Base-by-base conservation (phyloP, 345 rosid species). In the Hibiscus trionum region DNA sequence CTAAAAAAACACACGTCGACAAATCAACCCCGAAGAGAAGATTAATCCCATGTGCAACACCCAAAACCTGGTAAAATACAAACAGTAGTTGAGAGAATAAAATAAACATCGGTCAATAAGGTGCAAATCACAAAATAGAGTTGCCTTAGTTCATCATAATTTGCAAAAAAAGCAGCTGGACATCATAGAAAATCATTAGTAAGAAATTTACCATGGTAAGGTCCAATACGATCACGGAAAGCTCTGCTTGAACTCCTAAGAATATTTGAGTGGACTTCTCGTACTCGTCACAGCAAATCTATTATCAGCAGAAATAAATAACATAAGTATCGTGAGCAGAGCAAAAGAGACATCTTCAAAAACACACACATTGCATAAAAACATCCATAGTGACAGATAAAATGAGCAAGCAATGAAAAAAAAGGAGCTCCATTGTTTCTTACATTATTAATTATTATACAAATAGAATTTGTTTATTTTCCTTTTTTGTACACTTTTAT, bases 261-360 rank as follows among this genome's bases (percentile, higher is more conserved):
- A 91, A 81, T 78, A 86, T 57, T 78, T 93, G 88, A 3, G 92
- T 87, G 76, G 61, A 83, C 76, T 84, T 88, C 81, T 90, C 91
- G 52, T 96, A 96, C 86, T 96, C 99, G 66, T 84, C 91, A 50
- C 78, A 81, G 86, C 98, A 96, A 50, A 96, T 85, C 99, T 96
- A 74, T 56, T 44, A 53, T 27, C 76, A 84, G 5, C 76, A 33
- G 5, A 33, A 33, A 65, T 24, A 31, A 10, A 33, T 24, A 5
- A 5, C 11, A 65, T 11, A 19, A 31, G 37, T 31, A 65, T 2
- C 16, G 31, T 19, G 61, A 11, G 31, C 33, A 2, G 6, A 64
- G 11, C 46, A 69, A 12, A 59, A 31, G 27, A 76, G 61, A 35
- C 61, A 52, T 44, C 72, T 26, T 9, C 11, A 56, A 62, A 57